phyloP scores from a whole-genome alignment of 495 filamentous ascomycete species.

The Peziza echinospora region DNA sequence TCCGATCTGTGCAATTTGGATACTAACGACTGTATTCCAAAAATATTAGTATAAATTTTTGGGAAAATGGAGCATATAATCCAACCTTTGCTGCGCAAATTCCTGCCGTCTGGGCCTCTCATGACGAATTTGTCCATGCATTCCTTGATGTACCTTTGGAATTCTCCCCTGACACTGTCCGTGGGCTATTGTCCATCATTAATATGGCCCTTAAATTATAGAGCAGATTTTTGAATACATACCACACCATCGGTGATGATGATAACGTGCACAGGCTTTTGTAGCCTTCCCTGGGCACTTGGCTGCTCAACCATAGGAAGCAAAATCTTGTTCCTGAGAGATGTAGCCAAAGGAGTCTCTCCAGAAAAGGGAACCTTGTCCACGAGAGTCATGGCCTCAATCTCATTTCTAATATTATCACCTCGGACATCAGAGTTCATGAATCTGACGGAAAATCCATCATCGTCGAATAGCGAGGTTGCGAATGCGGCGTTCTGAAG shows the following conservation, averaged over 20 bases:
- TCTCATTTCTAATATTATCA: constrained; percentile 34
- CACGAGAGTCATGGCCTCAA: constrained; percentile 37
- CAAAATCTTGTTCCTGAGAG: constrained; percentile 38
- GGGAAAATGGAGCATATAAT: background rate
- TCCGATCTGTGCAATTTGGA: constrained; percentile 57
- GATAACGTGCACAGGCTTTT: constrained; percentile 47
- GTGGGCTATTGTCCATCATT: constrained; percentile 9
- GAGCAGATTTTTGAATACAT: no score
- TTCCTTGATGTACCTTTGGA: constrained; percentile 9
- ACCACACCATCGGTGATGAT: constrained; percentile 44
- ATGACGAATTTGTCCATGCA: background rate
- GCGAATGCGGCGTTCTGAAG: constrained; percentile 39
- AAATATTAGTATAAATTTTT: background rate
- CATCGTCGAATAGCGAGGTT: constrained; percentile 45
- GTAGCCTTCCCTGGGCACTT: constrained; percentile 28
- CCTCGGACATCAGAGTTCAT: constrained; percentile 36
- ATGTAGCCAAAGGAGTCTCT: constrained; percentile 44
- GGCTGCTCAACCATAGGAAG: constrained; percentile 35
- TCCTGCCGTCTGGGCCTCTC: no score
- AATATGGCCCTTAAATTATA: no score
- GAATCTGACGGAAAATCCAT: constrained; percentile 48
- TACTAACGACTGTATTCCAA: constrained; percentile 24
- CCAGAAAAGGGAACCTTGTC: constrained; percentile 39
- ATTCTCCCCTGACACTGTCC: constrained; percentile 13
- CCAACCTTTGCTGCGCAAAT: background rate